phyloP scores from a whole-genome alignment of 1,284 basidiomycete species.

The Hemileia vastatrix region DNA sequence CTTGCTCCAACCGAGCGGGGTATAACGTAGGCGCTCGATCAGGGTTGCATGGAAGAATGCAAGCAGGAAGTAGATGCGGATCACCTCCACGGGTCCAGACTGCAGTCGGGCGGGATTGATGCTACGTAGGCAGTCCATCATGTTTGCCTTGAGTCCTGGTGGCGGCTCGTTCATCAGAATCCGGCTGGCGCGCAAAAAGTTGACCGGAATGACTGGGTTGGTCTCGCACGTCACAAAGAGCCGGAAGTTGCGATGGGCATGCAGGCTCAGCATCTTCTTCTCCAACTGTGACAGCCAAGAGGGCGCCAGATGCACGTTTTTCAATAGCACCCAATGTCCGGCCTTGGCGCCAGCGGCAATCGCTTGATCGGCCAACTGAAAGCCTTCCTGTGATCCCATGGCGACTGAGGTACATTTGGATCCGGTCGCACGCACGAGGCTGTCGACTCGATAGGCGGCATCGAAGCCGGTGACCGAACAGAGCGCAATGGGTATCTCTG shows the following conservation, averaged over 20 bases:
- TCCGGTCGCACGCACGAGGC: constrained; percentile 61
- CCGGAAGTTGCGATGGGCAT: constrained; percentile 64
- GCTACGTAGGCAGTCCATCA: constrained; percentile 72
- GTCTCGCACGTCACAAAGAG: constrained; percentile 95
- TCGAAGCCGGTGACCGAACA: constrained; percentile 89
- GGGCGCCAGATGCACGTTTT: constrained; percentile 77
- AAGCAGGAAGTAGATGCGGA: constrained; percentile 69
- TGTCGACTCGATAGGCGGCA: constrained; percentile 85
- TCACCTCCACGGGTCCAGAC: constrained; percentile 76
- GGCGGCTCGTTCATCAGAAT: constrained; percentile 95
- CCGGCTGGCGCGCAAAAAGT: constrained; percentile 84
- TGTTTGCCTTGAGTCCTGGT: constrained; percentile 84
- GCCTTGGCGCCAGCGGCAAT: constrained; percentile 79
- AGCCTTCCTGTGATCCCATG: constrained; percentile 94
- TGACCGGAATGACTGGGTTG: constrained; percentile 80
- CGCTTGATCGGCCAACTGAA: constrained; percentile 80
- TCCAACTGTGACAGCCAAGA: constrained; percentile 87
- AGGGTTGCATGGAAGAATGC: constrained; percentile 96
- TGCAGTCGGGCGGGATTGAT: constrained; percentile 59
- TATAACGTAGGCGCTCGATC: constrained; percentile 86
- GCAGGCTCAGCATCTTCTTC: constrained; percentile 82
- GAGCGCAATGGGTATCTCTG: constrained; percentile 70
- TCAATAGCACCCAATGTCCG: constrained; percentile 84
- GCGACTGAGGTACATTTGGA: constrained; percentile 69
- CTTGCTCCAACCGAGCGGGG: constrained; percentile 88